Conservation (phyloP, 768 basidiomycete genomes). For the Dioszegia aurantiaca region DNA sequence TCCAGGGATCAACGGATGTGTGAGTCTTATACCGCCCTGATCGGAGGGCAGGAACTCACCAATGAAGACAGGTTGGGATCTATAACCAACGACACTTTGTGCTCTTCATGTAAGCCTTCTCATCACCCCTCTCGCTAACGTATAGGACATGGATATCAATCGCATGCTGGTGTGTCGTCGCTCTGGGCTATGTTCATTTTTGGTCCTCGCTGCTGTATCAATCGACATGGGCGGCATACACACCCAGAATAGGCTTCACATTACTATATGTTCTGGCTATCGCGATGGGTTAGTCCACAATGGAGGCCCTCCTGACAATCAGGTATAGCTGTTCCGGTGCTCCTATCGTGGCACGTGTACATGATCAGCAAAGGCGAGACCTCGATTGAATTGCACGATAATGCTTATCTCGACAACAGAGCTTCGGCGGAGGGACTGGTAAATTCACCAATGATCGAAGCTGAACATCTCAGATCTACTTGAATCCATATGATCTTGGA, state of each 20-base stretch:
- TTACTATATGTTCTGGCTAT: slow-evolving; percentile 71
- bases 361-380: slow-evolving; percentile 74
- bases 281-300: slow-evolving; percentile 63
- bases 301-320: slow-evolving; percentile 5
- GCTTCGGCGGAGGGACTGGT: slow-evolving; percentile 72
- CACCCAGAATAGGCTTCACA: slow-evolving; percentile 69
- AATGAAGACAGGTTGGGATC: slow-evolving; percentile 61
- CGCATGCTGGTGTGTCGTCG: slow-evolving; percentile 62
- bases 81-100: slow-evolving; percentile 95
- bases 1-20: slow-evolving; percentile 96
- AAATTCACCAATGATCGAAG: slow-evolving; percentile 28
- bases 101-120: slow-evolving; percentile 73
- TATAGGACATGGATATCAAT: slow-evolving; percentile 82
- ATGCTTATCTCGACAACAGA: slow-evolving; percentile 68
- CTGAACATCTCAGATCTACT: slow-evolving; percentile 61
- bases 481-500: slow-evolving; percentile 91
- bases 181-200: slow-evolving; percentile 65
- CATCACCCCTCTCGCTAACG: background rate
- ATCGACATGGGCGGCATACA: slow-evolving; percentile 58
- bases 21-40: too few relatives aligned
- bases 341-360: slow-evolving; percentile 55
- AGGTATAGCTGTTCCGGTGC: slow-evolving; percentile 47
- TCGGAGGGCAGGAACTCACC: too few relatives aligned
- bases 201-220: slow-evolving; percentile 60
- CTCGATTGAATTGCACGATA: slow-evolving; percentile 83